phyloP scores from a whole-genome alignment of 1,284 basidiomycete genomes.

The Agroathelia rolfsii region DNA sequence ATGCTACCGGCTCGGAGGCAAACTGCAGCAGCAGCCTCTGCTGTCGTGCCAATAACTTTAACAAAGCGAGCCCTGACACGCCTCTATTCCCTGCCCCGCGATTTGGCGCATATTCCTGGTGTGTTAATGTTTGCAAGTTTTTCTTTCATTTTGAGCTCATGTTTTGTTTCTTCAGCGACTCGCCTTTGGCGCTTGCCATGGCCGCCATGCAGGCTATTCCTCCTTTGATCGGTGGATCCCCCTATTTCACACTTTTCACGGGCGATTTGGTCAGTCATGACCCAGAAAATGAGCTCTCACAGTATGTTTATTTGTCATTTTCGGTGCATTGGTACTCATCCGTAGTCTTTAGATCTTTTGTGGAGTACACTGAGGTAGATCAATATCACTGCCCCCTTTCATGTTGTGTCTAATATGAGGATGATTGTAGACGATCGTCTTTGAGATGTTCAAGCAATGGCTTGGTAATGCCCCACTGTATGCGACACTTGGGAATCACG shows the following conservation, averaged over 20 bases:
- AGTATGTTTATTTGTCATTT: conserved; percentile 33
- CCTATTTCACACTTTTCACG: conserved; percentile 56
- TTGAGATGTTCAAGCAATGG: conserved; percentile 51
- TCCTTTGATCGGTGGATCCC: conserved; percentile 49
- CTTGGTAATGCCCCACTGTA: conserved; percentile 62
- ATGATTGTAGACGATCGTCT: conserved; percentile 45
- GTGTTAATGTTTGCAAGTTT: conserved; percentile 5
- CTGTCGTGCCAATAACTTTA: conserved; percentile 53
- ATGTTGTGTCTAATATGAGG: conserved; percentile 5
- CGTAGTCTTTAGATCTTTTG: conserved; percentile 33
- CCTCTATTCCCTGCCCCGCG: conserved; percentile 52
- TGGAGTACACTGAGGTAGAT: conserved; percentile 48
- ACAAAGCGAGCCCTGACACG: conserved; percentile 37
- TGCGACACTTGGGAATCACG: conserved; percentile 69
- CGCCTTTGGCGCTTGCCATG: conserved; percentile 54
- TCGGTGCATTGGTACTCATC: no score
- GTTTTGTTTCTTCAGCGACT: conserved; percentile 38
- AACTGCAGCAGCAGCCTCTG: conserved; percentile 68
- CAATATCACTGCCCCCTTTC: conserved; percentile 2
- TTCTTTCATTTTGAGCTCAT: conserved; percentile 1
- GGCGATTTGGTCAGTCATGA: conserved; percentile 75
- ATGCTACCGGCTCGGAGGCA: conserved; percentile 63
- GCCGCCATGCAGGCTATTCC: conserved; percentile 64
- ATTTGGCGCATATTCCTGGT: conserved; percentile 59
- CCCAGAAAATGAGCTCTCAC: conserved; percentile 50